A percentile compares a stretch with the other conserved stretches of the same genome.
These are phyloP conservation scores for Lagenaria siceraria DNA, from an alignment of 306 rosid species.

Conservation along the genomic window DNA sequence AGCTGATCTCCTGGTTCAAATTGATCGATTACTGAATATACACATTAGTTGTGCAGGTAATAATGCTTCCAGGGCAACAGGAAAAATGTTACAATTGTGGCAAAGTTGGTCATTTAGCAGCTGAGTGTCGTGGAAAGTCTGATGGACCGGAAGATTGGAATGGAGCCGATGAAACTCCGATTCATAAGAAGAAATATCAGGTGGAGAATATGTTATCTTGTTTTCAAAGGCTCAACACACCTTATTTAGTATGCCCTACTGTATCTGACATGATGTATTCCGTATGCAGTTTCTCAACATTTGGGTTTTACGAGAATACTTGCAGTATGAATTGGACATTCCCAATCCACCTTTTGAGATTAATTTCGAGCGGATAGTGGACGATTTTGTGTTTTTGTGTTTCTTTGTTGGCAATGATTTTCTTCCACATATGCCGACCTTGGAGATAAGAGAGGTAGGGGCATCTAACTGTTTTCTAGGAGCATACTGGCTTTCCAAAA, in stretches of 20 bases:
- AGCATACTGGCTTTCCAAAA: slow-evolving; percentile 5
- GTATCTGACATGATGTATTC: not conserved
- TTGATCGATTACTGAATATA: slow-evolving; percentile 19
- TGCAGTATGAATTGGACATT: slow-evolving; percentile 55
- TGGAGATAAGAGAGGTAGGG: slow-evolving; percentile 65
- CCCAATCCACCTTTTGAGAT: slow-evolving; percentile 53
- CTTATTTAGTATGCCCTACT: slow-evolving; percentile 9
- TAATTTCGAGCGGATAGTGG: slow-evolving; percentile 54
- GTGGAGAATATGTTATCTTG: slow-evolving; percentile 23
- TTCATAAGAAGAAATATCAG: slow-evolving; percentile 95
- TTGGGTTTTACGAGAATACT: slow-evolving; percentile 66
- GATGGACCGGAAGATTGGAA: slow-evolving; percentile 42
- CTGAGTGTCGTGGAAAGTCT: slow-evolving; percentile 62
- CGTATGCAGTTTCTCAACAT: slow-evolving; percentile 49
- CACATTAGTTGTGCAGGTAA: slow-evolving; percentile 40
- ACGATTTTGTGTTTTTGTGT: slow-evolving; percentile 64
- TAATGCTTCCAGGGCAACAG: slow-evolving; percentile 77
- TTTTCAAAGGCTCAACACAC: not conserved
- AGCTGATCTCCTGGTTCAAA: slow-evolving; percentile 16
- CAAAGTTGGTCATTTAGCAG: slow-evolving; percentile 88
- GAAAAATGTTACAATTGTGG: slow-evolving; percentile 84
- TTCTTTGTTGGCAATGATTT: slow-evolving; percentile 72
- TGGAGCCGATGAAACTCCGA: slow-evolving; percentile 60
- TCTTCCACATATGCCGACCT: slow-evolving; percentile 78
- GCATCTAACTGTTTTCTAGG: not conserved